phyloP scores from a whole-genome alignment of 116 monocot species.

The Cymodocea nodosa region DNA sequence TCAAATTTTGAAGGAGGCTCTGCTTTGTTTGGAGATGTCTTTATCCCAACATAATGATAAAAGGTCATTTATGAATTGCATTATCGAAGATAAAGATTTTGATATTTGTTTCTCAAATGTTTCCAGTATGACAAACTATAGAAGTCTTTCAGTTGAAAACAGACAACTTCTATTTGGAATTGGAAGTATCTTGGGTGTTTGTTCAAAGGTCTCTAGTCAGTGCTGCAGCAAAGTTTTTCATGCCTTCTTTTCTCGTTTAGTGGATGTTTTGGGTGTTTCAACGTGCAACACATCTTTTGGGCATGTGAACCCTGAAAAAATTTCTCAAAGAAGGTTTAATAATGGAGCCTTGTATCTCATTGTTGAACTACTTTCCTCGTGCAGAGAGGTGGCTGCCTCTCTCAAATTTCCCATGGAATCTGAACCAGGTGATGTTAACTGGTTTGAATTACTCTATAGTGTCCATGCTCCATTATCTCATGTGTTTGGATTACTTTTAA shows the following conservation, averaged over 20 bases:
- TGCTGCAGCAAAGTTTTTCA: constrained; percentile 62
- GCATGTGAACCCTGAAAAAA: not conserved
- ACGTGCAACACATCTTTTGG: constrained; percentile 8
- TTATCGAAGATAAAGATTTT: constrained; percentile 57
- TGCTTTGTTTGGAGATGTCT: constrained; percentile 48
- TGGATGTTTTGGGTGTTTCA: constrained; percentile 40
- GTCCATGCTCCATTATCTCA: constrained; percentile 30
- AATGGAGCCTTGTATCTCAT: constrained; percentile 59
- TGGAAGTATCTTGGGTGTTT: constrained; percentile 51
- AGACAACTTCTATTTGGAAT: constrained; percentile 28
- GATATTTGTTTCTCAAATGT: constrained; percentile 29
- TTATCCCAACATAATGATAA: constrained; percentile 27
- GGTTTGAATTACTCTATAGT: constrained; percentile 51
- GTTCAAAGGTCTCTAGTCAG: constrained; percentile 33
- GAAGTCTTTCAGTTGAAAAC: constrained; percentile 25
- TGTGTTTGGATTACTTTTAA: constrained; percentile 31
- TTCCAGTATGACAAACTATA: constrained; percentile 17
- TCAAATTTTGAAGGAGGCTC: constrained; percentile 61
- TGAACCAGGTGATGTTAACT: constrained; percentile 19
- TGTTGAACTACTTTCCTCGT: constrained; percentile 66
- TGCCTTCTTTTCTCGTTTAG: constrained; percentile 41
- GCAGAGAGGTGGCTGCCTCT: constrained; percentile 36
- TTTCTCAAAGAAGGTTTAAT: constrained; percentile 19
- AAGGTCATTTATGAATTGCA: constrained; percentile 38
- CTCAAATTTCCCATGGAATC: constrained; percentile 9